Base-by-base conservation (phyloP, 2,329 filamentous ascomycete species). In the Phyllosticta citrichinensis region DNA sequence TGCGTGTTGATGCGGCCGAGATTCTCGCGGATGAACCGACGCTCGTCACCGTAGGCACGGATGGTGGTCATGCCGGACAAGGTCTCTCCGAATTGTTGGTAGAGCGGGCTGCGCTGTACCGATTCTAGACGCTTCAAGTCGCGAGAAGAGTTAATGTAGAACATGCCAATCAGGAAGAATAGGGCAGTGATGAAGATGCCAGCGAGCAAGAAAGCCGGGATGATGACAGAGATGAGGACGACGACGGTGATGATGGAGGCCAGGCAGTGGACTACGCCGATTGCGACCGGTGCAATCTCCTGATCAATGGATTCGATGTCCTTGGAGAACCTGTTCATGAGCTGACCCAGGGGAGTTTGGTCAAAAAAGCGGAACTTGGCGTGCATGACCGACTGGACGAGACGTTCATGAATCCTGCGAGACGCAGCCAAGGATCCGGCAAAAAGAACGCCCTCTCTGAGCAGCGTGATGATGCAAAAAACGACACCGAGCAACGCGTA, bases 241-340 rank as follows among this genome's bases (percentile, higher is more conserved):
- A 97, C 85, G 9, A 96, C 97, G 61, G 96, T 92, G 47, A 94
- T 70, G 53, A 97, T 83, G 2, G 83, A 84, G 17, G 82, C 83
- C 57, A 87, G 70, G 68, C 84, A 86, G 70, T 87, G 84, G 19
- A 87, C 77, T 65, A 87, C 83, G 56, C 85, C 85, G 66, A 97
- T 92, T 22, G 94, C 93, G 51, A 95, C 86, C 2, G 92, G 91
- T 0, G 94, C 92, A 62, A 99, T 89, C 73, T 99, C 94, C 72
- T 99, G 94, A 67, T 99, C 94, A 20, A 99, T 82, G 11, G 91
- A 86, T 73, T 99, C 92, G 14, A 99, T 83, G 72, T 99, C 94
- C 75, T 97, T 97, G 72, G 93, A 97, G 77, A 99, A 99, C 20
- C 94, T 86, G 75, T 99, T 99, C 87, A 97, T 97, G 68, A 99